Base-by-base conservation (phyloP, 441 rosid species). In the Erysimum cheiri region DNA sequence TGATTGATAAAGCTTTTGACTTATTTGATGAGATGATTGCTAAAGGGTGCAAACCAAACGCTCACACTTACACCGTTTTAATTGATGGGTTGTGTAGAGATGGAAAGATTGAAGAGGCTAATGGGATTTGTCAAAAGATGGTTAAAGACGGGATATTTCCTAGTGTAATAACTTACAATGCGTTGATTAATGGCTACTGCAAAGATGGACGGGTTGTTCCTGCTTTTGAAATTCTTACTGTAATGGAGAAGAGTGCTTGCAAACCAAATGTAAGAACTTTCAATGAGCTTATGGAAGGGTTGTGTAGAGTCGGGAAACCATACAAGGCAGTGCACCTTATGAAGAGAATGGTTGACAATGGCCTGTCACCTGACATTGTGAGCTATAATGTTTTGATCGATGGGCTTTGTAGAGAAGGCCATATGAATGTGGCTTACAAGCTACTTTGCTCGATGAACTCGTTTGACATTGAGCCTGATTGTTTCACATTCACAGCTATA, bases 131-230 rank as follows among this genome's bases (percentile, higher is more conserved):
- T 46, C 72, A 73, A 17, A 66, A 60, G 71, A 73, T 83, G 82
- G 66, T 76, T 56, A 55, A 44, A 50, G 76, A 69, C 14, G 72
- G 78, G 57, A 41, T 73, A 13, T 44, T 28, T 52, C 86, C 82
- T 5, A 72, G 84, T 19, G 50, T 71, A 1, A 54, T 78, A 67
- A 80, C 84, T 32, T 83, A 78, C 68, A 83, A 80, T 48, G 82
- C 76, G 19, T 65, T 83, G 77, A 80, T 83, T 29, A 79, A 80
- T 69, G 86, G 86, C 55, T 83, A 83, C 64, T 80, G 84, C 43
- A 76, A 80, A 67, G 76, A 74, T 48, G 84, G 83, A 36, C 59
- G 56, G 69, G 59, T 80, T 24, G 59, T 73, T 76, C 67, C 78
- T 3, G 84, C 81, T 28, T 77, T 78, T 65, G 82, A 79, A 71